Percentiles rank a stretch among this genome's conserved stretches.
phyloP scores from a whole-genome alignment of 768 basidiomycete species.

The Porpolomopsis calyptriformis region DNA sequence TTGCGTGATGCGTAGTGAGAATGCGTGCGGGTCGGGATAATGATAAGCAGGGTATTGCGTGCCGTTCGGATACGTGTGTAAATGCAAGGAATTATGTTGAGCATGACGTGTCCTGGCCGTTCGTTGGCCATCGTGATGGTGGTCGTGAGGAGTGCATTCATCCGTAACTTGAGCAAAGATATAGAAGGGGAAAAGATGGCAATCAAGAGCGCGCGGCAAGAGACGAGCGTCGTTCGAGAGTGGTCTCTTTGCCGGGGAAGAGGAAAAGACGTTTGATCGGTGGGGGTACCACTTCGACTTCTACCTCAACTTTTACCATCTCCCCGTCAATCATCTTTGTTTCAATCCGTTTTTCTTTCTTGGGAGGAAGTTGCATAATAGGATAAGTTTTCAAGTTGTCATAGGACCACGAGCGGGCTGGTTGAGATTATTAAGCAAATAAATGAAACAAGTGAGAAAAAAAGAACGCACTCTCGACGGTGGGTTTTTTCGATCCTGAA shows the following conservation, averaged over 20 bases:
- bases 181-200: not conserved
- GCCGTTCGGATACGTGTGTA: not conserved
- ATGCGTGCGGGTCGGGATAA: conserved; percentile 4
- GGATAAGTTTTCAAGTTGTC: conserved; percentile 63
- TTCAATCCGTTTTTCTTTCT: conserved; percentile 48
- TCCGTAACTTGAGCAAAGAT: not conserved
- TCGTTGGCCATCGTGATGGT: not conserved
- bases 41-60: conserved; percentile 4
- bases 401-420: conserved; percentile 69
- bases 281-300: conserved; percentile 43
- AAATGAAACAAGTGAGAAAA: not conserved
- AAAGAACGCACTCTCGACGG: conserved; percentile 40
- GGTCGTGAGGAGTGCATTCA: not conserved
- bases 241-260: conserved; percentile 38
- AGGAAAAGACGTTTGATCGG: conserved; percentile 58
- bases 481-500: conserved; percentile 28
- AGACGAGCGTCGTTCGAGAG: conserved; percentile 3
- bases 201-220: not conserved
- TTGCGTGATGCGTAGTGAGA: not conserved
- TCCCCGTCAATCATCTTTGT: conserved; percentile 39
- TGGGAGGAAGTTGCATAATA: conserved; percentile 44
- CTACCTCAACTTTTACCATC: conserved; percentile 37
- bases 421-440: not conserved
- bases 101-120: not conserved
- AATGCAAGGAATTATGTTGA: not conserved